Conservation (phyloP, 2,329 filamentous ascomycete genomes). For the Orbilia oligospora region DNA sequence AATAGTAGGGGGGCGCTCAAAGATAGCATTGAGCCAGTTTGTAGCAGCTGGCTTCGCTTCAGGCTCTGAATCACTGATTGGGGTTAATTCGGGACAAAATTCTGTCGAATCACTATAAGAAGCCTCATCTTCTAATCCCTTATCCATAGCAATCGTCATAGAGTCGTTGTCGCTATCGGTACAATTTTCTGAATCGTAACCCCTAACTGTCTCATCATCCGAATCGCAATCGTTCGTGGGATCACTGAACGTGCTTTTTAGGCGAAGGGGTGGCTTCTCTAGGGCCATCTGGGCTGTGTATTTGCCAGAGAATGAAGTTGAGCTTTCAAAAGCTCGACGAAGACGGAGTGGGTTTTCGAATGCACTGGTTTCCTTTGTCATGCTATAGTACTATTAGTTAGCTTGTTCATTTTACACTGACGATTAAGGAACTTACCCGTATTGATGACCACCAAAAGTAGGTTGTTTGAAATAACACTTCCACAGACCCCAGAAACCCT, state of each 20-base stretch:
- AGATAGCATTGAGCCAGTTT: conserved; percentile 32
- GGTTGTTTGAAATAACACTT: conserved; percentile 45
- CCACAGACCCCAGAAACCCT: conserved; percentile 41
- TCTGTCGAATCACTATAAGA: not conserved
- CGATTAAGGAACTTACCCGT: conserved; percentile 22
- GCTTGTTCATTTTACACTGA: not conserved
- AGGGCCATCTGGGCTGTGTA: conserved; percentile 39
- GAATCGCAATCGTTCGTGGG: conserved; percentile 8
- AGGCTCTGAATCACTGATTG: not conserved
- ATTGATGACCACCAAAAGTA: conserved; percentile 46
- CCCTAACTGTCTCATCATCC: conserved; percentile 6
- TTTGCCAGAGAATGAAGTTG: not conserved
- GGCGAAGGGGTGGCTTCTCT: conserved; percentile 4
- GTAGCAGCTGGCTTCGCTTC: conserved; percentile 3
- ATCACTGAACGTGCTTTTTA: not conserved
- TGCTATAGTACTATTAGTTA: conserved; percentile 18
- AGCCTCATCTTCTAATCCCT: not conserved
- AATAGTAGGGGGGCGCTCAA: conserved; percentile 28
- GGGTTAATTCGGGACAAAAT: not conserved
- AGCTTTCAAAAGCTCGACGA: conserved; percentile 41
- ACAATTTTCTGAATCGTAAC: not conserved
- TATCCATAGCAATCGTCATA: not conserved
- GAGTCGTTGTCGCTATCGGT: not conserved
- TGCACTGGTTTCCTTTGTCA: conserved; percentile 40
- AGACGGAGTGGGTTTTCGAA: conserved; percentile 47